Evolutionary conservation across 2,329 filamentous ascomycete species (phyloP).

Genomic region (Nemania serpens): DNA sequence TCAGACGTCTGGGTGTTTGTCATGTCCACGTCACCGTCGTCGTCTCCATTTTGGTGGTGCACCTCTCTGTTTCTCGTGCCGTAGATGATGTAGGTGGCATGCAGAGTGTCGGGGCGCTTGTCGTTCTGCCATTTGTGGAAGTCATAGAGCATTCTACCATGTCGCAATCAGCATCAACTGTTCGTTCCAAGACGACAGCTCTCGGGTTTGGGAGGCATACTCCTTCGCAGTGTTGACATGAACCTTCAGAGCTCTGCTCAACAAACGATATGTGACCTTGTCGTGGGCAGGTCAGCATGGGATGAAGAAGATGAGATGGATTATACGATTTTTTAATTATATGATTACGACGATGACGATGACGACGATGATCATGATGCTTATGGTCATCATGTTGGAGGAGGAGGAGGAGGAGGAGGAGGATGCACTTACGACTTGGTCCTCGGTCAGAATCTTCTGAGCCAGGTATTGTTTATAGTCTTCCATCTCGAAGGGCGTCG

Average conservation of each 20-base stretch:
- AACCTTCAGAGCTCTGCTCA: constrained; percentile 82
- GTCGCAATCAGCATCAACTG: constrained; percentile 13
- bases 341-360: no score
- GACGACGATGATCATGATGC: no score
- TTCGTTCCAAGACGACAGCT: constrained; percentile 16
- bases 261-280: constrained; percentile 82
- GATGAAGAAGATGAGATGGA: background rate
- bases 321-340: no score
- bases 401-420: no score
- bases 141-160: constrained; percentile 79
- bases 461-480: constrained; percentile 76
- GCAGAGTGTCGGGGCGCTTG: constrained; percentile 73
- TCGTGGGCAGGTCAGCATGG: constrained; percentile 20
- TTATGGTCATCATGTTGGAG: no score
- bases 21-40: constrained; percentile 58
- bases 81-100: constrained; percentile 89
- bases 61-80: constrained; percentile 62
- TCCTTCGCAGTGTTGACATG: constrained; percentile 89
- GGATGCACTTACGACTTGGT: constrained; percentile 63
- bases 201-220: constrained; percentile 54
- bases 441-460: constrained; percentile 75
- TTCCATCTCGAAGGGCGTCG: constrained; percentile 48
- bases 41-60: constrained; percentile 40
- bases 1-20: constrained; percentile 66
- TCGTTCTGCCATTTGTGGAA: constrained; percentile 80